Conservation (phyloP, 2,329 filamentous ascomycete genomes). For the Trichoderma lentiforme region DNA sequence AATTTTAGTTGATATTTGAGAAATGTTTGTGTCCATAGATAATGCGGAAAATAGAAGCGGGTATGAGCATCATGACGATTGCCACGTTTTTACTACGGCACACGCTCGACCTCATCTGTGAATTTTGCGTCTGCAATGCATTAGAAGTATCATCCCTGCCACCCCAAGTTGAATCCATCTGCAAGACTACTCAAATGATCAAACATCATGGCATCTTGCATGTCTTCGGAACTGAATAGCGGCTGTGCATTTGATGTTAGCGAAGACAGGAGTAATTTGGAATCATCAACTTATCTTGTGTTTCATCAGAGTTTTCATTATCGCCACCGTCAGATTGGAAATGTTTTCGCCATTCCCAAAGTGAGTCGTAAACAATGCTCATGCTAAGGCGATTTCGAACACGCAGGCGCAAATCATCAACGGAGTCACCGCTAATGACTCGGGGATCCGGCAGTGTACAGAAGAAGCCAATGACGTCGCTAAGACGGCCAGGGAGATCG, state of each 20-base stretch:
- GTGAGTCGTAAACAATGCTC: conserved; percentile 11
- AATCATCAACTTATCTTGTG: neutral
- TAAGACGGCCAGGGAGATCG: conserved; percentile 5
- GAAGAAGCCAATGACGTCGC: conserved; percentile 6
- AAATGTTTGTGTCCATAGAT: neutral
- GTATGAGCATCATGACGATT: neutral
- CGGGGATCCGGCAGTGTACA: neutral
- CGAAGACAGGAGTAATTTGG: neutral
- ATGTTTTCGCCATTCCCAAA: conserved; percentile 10
- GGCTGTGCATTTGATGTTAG: neutral
- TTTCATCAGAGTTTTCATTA: neutral
- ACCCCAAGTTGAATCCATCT: conserved; percentile 4
- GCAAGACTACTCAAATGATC: conserved; percentile 5
- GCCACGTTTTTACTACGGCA: neutral
- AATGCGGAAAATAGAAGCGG: neutral
- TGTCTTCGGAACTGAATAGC: neutral
- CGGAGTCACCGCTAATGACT: conserved; percentile 1
- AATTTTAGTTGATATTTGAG: neutral
- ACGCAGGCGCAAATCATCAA: conserved; percentile 3
- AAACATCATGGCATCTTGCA: conserved; percentile 13
- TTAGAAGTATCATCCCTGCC: neutral
- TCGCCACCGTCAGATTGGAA: neutral
- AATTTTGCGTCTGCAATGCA: neutral
- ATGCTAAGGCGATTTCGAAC: conserved; percentile 11
- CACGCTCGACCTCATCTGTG: neutral